Conservation (phyloP, 78 protist species). For the Chrysochromulina parva region DNA sequence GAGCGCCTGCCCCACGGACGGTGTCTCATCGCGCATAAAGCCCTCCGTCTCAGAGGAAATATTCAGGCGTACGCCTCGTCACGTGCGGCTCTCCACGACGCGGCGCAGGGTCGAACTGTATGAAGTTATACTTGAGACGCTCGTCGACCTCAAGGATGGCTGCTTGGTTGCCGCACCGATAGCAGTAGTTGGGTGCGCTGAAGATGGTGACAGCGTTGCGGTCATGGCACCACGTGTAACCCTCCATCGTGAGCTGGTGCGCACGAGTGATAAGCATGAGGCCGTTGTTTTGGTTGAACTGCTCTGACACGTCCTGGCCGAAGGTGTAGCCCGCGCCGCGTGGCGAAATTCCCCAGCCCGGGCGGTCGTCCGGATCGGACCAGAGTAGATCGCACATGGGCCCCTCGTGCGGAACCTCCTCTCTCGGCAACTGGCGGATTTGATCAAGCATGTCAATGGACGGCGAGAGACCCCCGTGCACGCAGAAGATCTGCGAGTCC, state of each 20-base stretch:
- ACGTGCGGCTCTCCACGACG: slow-evolving; percentile 95
- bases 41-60: slow-evolving; percentile 80
- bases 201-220: slow-evolving; percentile 93
- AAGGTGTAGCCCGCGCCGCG: slow-evolving; percentile 96
- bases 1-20: no score
- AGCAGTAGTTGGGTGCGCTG: slow-evolving; percentile 99
- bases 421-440: slow-evolving; percentile 73
- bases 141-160: slow-evolving; percentile 74
- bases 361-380: slow-evolving; percentile 63
- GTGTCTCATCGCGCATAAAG: neutral
- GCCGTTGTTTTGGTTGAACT: slow-evolving; percentile 87
- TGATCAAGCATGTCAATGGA: slow-evolving; percentile 77
- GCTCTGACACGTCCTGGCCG: slow-evolving; percentile 86
- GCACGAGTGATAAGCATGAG: slow-evolving; percentile 88
- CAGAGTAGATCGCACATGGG: slow-evolving; percentile 91
- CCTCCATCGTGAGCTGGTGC: slow-evolving; percentile 98
- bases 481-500: slow-evolving; percentile 80
- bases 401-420: slow-evolving; percentile 89
- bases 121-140: slow-evolving; percentile 53
- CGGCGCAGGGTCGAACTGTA: slow-evolving; percentile 98
- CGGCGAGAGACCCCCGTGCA: slow-evolving; percentile 97
- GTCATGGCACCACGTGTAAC: slow-evolving; percentile 94
- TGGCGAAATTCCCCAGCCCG: slow-evolving; percentile 92
- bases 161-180: slow-evolving; percentile 94
- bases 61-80: slow-evolving; percentile 93